Conservation (phyloP, 2,329 filamentous ascomycete genomes). For the Macrophomina tecta region DNA sequence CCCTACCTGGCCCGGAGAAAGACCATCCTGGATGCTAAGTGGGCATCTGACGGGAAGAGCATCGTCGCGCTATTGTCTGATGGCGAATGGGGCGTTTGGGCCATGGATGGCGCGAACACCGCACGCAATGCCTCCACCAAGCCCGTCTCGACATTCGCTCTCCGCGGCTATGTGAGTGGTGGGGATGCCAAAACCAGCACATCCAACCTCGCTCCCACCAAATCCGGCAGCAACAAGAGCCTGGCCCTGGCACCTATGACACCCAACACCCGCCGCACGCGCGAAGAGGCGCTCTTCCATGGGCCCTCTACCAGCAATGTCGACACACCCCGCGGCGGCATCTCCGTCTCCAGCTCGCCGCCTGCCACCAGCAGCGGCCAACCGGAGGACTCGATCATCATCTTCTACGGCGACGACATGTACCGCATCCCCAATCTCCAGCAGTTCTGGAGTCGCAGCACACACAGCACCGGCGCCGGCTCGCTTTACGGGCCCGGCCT, state of each 20-base stretch:
- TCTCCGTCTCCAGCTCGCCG: constrained; percentile 46
- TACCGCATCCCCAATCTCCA: constrained; percentile 53
- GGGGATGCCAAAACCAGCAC: constrained; percentile 32
- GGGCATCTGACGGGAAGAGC: constrained; percentile 53
- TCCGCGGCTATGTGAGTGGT: constrained; percentile 43
- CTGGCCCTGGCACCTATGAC: constrained; percentile 56
- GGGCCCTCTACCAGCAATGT: constrained; percentile 43
- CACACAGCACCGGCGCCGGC: constrained; percentile 38
- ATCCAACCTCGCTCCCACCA: constrained; percentile 30
- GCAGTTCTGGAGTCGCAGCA: constrained; percentile 52
- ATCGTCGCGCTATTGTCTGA: constrained; percentile 56
- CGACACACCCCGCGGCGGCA: constrained; percentile 45
- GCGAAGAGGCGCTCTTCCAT: constrained; percentile 53
- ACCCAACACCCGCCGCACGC: constrained; percentile 56
- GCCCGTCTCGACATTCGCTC: constrained; percentile 38
- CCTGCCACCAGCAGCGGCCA: constrained; percentile 39
- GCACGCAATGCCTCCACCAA: constrained; percentile 34
- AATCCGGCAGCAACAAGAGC: constrained; percentile 37
- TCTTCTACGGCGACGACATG: constrained; percentile 54
- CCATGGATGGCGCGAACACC: constrained; percentile 45
- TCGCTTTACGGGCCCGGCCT: constrained; percentile 51
- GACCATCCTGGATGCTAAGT: constrained; percentile 55
- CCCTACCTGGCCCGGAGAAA: constrained; percentile 50
- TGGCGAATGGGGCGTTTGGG: constrained; percentile 62
- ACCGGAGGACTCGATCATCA: constrained; percentile 52